These are phyloP conservation scores for Boletus reticulatus DNA, from an alignment of 768 basidiomycete genomes.

Conservation along the genomic window DNA sequence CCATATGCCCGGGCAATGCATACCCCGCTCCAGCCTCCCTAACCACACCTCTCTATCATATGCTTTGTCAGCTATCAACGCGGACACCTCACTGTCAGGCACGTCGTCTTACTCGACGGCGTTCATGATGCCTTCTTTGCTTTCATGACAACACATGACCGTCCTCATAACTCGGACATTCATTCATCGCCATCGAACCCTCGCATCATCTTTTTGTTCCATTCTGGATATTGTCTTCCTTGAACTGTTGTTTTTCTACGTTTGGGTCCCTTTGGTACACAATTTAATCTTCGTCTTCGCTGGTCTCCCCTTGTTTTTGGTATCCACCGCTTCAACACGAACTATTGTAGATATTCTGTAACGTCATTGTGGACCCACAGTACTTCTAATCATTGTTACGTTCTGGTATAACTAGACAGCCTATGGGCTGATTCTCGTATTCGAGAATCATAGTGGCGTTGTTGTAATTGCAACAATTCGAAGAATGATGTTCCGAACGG, in stretches of 20 bases:
- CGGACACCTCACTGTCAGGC: constrained; percentile 20
- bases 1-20: constrained; percentile 34
- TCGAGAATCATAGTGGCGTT: constrained; percentile 60
- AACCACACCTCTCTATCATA: constrained; percentile 42
- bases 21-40: constrained; percentile 32
- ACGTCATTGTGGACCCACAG: constrained; percentile 26
- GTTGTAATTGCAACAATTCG: constrained; percentile 70
- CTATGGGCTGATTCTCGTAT: constrained; percentile 67
- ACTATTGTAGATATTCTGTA: constrained; percentile 35
- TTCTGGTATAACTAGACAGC: constrained; percentile 46
- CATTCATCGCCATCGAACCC: constrained; percentile 22
- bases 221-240: constrained; percentile 31
- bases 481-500: constrained; percentile 85
- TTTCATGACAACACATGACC: constrained; percentile 32
- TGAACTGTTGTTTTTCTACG: constrained; percentile 18
- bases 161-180: constrained; percentile 19
- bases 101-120: constrained; percentile 27
- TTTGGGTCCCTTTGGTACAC: constrained; percentile 11
- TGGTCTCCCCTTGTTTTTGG: constrained; percentile 15
- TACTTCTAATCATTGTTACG: constrained; percentile 31
- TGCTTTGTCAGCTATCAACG: constrained; percentile 39
- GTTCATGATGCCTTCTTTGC: constrained; percentile 33
- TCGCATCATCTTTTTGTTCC: constrained; percentile 15
- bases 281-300: constrained; percentile 20
- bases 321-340: constrained; percentile 18